These are phyloP conservation scores for Globisporangium abappressorium DNA, from an alignment of 352 stramenopile genomes.

Conservation along the genomic window DNA sequence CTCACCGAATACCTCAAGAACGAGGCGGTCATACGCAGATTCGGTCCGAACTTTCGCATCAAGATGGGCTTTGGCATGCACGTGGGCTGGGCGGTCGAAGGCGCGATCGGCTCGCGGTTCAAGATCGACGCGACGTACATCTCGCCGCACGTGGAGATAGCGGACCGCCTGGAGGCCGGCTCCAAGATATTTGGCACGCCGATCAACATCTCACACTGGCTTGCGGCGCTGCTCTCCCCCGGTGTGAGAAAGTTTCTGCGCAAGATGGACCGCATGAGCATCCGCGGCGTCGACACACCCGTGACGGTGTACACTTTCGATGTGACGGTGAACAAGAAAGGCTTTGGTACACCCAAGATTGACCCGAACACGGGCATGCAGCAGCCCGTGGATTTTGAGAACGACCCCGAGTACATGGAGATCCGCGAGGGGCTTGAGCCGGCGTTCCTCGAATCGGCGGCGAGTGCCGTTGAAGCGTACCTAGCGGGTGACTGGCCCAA, in stretches of 20 bases:
- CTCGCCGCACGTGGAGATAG: conserved; percentile 92
- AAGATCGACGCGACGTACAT: conserved; percentile 99
- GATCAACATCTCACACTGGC: conserved; percentile 86
- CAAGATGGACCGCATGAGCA: conserved; percentile 85
- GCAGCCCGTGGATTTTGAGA: conserved; percentile 76
- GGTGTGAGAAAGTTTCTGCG: conserved; percentile 68
- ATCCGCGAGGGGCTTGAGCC: conserved; percentile 80
- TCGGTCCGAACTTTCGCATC: conserved; percentile 74
- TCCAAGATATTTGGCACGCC: conserved; percentile 92
- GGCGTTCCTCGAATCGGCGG: conserved; percentile 68
- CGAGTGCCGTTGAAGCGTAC: conserved; percentile 71
- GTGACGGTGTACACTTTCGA: conserved; percentile 88
- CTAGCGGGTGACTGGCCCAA: conserved; percentile 74
- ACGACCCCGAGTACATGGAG: conserved; percentile 80
- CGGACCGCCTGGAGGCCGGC: conserved; percentile 91
- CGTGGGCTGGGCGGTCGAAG: conserved; percentile 95
- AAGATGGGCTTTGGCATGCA: conserved; percentile 96
- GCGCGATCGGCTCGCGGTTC: conserved; percentile 92
- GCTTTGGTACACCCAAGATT: conserved; percentile 71
- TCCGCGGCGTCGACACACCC: conserved; percentile 75
- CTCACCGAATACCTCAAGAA: conserved; percentile 72
- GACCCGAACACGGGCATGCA: conserved; percentile 58
- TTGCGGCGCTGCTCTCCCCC: conserved; percentile 68
- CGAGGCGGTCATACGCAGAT: conserved; percentile 78
- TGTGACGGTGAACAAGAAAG: conserved; percentile 74